Conservation (phyloP, 345 rosid species). For the Euphorbia peplus region DNA sequence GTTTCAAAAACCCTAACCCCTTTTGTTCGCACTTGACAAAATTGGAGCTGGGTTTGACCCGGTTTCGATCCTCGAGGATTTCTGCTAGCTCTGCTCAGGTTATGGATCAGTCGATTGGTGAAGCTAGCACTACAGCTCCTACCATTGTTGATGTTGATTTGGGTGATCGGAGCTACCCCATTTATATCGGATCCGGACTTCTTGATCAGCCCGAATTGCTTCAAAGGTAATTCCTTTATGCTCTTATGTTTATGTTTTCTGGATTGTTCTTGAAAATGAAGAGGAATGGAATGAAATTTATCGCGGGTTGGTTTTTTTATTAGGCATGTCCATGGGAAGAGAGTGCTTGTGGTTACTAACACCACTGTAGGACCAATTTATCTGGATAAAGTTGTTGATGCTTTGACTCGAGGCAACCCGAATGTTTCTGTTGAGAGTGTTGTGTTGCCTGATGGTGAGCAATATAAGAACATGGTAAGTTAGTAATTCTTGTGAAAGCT, state of each 20-base stretch:
- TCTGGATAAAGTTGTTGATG: conserved; percentile 71
- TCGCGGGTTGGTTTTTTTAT: conserved; percentile 2
- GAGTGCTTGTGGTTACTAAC: conserved; percentile 89
- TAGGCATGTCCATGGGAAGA: conserved; percentile 96
- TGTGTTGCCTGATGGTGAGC: conserved; percentile 91
- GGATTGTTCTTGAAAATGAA: neutral
- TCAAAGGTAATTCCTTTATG: conserved; percentile 51
- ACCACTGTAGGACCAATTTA: conserved; percentile 66
- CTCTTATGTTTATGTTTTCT: neutral
- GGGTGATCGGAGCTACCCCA: conserved; percentile 91
- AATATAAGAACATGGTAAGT: conserved; percentile 78
- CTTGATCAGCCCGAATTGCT: conserved; percentile 76
- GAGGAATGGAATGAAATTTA: neutral
- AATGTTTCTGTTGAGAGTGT: conserved; percentile 80
- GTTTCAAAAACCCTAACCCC: conserved; percentile 29
- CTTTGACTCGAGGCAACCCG: conserved; percentile 77
- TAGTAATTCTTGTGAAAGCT: conserved; percentile 40
- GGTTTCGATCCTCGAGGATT: conserved; percentile 23
- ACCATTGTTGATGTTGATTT: conserved; percentile 81
- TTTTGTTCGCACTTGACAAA: conserved; percentile 33
- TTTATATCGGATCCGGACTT: conserved; percentile 86
- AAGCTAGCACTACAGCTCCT: conserved; percentile 39
- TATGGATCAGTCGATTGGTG: conserved; percentile 51
- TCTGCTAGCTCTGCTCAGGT: conserved; percentile 54
- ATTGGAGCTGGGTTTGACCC: conserved; percentile 18